Percentiles rank a stretch among this genome's conserved stretches.
Conservation (phyloP, 148 eudicot species). For the Chenopodium suecicum region DNA sequence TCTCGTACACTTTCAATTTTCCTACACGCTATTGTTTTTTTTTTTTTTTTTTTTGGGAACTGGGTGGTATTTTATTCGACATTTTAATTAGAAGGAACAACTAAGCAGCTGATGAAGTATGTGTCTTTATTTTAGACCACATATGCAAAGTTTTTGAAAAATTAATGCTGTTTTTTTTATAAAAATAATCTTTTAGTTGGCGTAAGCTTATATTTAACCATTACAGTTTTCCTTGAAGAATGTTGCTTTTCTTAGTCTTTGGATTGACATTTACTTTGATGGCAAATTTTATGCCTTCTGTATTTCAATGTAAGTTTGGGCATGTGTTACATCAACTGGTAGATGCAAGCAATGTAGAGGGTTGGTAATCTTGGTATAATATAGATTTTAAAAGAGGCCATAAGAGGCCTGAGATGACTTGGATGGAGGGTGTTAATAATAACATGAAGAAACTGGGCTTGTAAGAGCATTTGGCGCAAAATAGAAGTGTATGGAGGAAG, state of each 20-base stretch:
- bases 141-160: neutral
- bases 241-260: neutral
- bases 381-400: no score
- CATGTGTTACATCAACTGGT: neutral
- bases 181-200: neutral
- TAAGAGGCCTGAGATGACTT: no score
- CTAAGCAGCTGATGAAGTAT: neutral
- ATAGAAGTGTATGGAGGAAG: no score
- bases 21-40: neutral
- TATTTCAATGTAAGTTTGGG: neutral
- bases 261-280: neutral
- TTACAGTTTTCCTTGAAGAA: neutral
- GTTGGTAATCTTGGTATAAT: no score
- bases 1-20: neutral
- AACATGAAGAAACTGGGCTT: no score
- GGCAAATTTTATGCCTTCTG: no score
- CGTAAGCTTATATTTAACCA: neutral
- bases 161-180: neutral
- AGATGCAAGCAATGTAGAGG: no score
- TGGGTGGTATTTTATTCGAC: neutral
- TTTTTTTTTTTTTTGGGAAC: neutral
- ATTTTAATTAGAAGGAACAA: neutral
- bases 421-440: no score
- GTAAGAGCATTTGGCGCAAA: no score
- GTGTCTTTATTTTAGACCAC: conserved; percentile 8